Evolutionary conservation across 1,139 yeast species (phyloP), one percentile per base, ranked within the genome.

Genomic region (Kluyveromyces sp.): DNA sequence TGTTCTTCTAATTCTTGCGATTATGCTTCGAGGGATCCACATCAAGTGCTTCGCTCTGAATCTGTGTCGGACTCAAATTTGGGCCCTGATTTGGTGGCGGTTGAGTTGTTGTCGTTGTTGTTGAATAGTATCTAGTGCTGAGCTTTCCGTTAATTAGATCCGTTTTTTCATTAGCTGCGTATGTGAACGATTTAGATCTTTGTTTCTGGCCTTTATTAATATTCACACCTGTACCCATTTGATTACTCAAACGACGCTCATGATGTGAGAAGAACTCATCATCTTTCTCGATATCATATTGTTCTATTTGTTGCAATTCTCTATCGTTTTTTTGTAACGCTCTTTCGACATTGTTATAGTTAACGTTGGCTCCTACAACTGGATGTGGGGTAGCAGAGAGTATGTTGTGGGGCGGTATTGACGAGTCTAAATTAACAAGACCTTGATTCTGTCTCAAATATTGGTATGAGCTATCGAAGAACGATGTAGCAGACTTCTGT

Each of bases 401-500:
- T 10, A 43, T 48, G 38, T 50, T 48, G 7, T 51, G 41, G 27
- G 50, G 53, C 25, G 56, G 54, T 7, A 54, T 50, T 4, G 53
- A 49, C 2, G 58, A 41, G 27, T 58, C 61, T 37, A 52, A 48
- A 41, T 50, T 50, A 27, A 56, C 56, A 32, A 58, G 46, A n/a
- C 61, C 60, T 41, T 58, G 61, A 41, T 53, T 59, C 28, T 57
- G 59, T 37, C 59, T 56, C 46, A 57, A 41, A 48, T 58, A 55
- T 38, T 58, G 61, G 43, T 60, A 60, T n/a, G 64, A 58, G 47
- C 58, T 57, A 39, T 60, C 64, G 36, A 60, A 60, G 37, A 60
- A 60, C n/a, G 60, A 50, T 2, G 61, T 52, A 3, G 63, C 47
- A 3, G 59, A 48, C 43, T 54, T 50, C 43, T 53, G 56, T 21